Conservation (phyloP, 306 rosid genomes). For the Cucumis melo region DNA sequence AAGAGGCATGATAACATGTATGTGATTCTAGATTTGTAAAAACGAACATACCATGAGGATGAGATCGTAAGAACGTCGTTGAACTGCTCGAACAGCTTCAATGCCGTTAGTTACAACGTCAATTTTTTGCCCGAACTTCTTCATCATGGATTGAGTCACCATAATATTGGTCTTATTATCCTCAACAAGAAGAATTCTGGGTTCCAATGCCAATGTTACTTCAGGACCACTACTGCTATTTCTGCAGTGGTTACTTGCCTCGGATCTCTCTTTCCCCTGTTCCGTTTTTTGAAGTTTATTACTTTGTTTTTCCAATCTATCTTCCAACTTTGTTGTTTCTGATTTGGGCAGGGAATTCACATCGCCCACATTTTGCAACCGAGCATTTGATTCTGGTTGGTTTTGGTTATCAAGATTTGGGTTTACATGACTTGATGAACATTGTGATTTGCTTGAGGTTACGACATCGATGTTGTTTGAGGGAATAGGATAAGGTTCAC, state of each 20-base stretch:
- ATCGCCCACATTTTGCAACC: conserved; percentile 19
- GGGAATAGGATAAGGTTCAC: conserved; percentile 23
- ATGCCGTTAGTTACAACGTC: conserved; percentile 79
- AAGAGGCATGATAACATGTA: neutral
- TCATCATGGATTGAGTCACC: conserved; percentile 92
- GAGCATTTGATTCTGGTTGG: conserved; percentile 16
- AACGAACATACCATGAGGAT: conserved; percentile 56
- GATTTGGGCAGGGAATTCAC: conserved; percentile 16
- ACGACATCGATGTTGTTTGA: conserved; percentile 16
- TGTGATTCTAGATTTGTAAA: neutral
- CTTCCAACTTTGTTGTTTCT: conserved; percentile 19
- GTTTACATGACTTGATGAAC: conserved; percentile 17
- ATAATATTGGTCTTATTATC: conserved; percentile 85
- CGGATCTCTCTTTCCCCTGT: conserved; percentile 27
- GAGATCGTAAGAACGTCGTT: conserved; percentile 39
- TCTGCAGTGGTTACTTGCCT: conserved; percentile 16
- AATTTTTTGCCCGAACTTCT: conserved; percentile 63
- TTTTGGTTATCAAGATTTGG: conserved; percentile 13
- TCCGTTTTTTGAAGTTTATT: conserved; percentile 20
- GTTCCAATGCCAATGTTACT: conserved; percentile 21
- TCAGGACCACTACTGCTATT: conserved; percentile 17
- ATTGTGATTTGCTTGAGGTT: conserved; percentile 23
- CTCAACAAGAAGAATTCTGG: conserved; percentile 83
- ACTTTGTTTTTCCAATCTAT: conserved; percentile 11
- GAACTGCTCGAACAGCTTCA: conserved; percentile 75